Evolutionary conservation across 2,329 filamentous ascomycete genomes (phyloP).

Genomic region (Trichoderma koningiopsis): DNA sequence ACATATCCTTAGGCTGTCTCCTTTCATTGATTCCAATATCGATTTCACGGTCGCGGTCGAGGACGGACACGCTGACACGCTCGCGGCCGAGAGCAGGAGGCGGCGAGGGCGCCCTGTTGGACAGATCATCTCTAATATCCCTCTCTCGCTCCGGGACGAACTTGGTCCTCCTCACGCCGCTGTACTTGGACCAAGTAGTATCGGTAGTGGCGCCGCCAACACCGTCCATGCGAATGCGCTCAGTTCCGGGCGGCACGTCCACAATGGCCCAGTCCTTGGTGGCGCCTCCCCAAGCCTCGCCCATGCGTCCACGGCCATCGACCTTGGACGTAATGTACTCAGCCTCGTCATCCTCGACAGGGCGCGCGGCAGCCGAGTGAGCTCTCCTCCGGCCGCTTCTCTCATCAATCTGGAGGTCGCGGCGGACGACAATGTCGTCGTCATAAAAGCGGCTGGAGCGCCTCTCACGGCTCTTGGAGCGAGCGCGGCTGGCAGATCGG

Average conservation of each 20-base stretch:
- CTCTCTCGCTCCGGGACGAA: conserved; percentile 66
- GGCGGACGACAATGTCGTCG: conserved; percentile 67
- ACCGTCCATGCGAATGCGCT: conserved; percentile 80
- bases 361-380: conserved; percentile 52
- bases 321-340: conserved; percentile 61
- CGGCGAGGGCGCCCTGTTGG: conserved; percentile 30
- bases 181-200: conserved; percentile 77
- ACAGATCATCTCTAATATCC: conserved; percentile 44
- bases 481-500: conserved; percentile 41
- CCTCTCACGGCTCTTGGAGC: conserved; percentile 45
- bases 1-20: conserved; percentile 66
- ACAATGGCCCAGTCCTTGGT: conserved; percentile 80
- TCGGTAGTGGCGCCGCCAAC: conserved; percentile 74
- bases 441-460: conserved; percentile 50
- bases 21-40: conserved; percentile 60
- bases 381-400: conserved; percentile 49
- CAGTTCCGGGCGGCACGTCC: conserved; percentile 81
- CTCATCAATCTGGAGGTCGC: conserved; percentile 53
- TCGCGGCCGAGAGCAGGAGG: conserved; percentile 40
- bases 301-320: conserved; percentile 64
- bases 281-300: conserved; percentile 73
- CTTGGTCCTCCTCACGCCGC: conserved; percentile 72
- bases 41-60: conserved; percentile 50
- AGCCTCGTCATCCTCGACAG: conserved; percentile 59
- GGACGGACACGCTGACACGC: conserved; percentile 50